Conservation (phyloP, 352 stramenopile species). For the Globisporangium paddicum region DNA sequence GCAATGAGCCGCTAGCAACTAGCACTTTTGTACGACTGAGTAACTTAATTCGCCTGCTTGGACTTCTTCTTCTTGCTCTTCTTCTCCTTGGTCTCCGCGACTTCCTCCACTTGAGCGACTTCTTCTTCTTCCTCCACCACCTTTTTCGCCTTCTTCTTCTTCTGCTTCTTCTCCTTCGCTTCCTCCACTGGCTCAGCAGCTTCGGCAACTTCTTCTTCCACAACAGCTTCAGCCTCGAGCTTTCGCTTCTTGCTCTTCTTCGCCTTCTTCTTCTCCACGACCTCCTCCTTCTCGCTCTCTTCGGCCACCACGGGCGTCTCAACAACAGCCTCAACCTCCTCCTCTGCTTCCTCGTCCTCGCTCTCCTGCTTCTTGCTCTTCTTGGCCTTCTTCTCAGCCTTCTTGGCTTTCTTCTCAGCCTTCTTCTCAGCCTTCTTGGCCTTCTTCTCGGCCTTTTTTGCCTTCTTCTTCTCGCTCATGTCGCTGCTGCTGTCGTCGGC, state of each 20-base stretch:
- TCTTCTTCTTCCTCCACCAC: slow-evolving; percentile 9
- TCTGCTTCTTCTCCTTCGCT: slow-evolving; percentile 33
- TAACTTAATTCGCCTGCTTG: slow-evolving; percentile 16
- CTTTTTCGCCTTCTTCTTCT: slow-evolving; percentile 15
- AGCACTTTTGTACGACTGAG: not conserved
- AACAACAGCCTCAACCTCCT: slow-evolving; percentile 14
- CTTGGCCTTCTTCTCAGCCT: too few species aligned
- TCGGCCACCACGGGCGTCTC: not conserved
- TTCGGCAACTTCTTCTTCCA: slow-evolving; percentile 3
- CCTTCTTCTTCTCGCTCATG: slow-evolving; percentile 30
- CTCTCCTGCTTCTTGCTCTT: slow-evolving; percentile 18
- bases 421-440: slow-evolving; percentile 22
- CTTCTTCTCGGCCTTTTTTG: slow-evolving; percentile 19
- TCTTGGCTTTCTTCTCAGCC: slow-evolving; percentile 16
- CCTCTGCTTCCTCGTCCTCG: slow-evolving; percentile 14
- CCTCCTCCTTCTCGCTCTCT: slow-evolving; percentile 24
- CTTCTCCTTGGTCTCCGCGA: slow-evolving; percentile 11
- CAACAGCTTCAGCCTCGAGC: slow-evolving; percentile 5
- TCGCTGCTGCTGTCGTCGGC: slow-evolving; percentile 18
- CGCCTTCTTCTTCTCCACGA: slow-evolving; percentile 12
- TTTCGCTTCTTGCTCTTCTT: slow-evolving; percentile 23
- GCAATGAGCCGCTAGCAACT: not conserved
- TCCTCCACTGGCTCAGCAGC: slow-evolving; percentile 12
- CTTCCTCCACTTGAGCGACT: slow-evolving; percentile 7
- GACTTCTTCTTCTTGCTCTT: slow-evolving; percentile 39